Evolutionary conservation across 2,329 filamentous ascomycete species (phyloP), one percentile per base, ranked within the genome.

Genomic region (Paraconiothyrium sp.): DNA sequence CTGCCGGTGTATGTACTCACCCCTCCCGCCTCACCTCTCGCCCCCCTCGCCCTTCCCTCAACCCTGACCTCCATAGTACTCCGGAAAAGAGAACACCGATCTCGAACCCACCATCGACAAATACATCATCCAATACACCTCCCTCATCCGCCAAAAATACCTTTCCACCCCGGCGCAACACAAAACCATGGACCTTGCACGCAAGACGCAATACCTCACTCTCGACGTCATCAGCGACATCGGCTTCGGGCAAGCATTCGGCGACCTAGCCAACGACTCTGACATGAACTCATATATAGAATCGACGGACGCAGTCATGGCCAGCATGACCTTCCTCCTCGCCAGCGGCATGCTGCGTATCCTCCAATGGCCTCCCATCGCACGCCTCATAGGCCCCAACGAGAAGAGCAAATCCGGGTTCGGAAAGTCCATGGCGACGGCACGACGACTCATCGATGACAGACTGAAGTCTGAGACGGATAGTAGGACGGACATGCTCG

Each of bases 171-270:
- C 62, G 0, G 14, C 59, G 1, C 41, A 34, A 0, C 65, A 59
- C 4, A 65, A 35, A 1, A 68, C 76, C 0, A 69, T 85, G 57
- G 84, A 87, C 16, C 13, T 55, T 9, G 27, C 52, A 1, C 39
- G 27, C 30, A 55, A 85, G 63, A 78, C 81, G 2, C 83, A 85
- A 47, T 76, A 80, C 74, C 83, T 88, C 58, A 85, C 85, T 0
- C 74, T 88, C 4, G 86, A 88, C 60, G 82, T 86, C 43, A 86
- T 89, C 64, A 84, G 81, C 37, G 80, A 82, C 47, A 70, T 88
- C 4, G 83, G 83, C 0, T 84, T 87, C 48, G 86, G 85, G 11
- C 68, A 80, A 13, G 68, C 84, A 0, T 86, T 86, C 62, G 85
- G 85, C 4, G 83, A 84, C 65, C 76, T 88, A 14, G 75, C 76